Conservation (phyloP, 2,329 filamentous ascomycete genomes). For the Catunica adiposa region DNA sequence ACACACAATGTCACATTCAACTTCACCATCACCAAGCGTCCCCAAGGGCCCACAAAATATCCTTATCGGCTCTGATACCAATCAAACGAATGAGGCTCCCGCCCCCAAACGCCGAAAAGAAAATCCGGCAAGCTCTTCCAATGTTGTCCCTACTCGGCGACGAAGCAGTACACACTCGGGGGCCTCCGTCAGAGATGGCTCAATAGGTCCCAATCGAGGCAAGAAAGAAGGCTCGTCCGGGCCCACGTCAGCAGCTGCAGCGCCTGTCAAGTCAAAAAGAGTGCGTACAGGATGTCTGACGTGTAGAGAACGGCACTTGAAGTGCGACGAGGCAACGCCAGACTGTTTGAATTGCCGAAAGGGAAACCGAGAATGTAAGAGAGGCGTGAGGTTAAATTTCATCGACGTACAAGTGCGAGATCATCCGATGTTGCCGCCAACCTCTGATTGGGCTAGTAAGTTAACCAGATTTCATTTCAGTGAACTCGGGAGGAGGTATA, state of each 20-base stretch:
- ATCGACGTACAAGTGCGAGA: conserved; percentile 64
- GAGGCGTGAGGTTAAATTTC: conserved; percentile 78
- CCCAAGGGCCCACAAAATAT: not conserved
- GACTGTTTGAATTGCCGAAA: conserved; percentile 68
- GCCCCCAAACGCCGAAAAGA: conserved; percentile 13
- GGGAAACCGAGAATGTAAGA: conserved; percentile 69
- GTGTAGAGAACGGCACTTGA: conserved; percentile 75
- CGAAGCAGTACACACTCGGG: conserved; percentile 13
- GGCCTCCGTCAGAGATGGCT: not conserved
- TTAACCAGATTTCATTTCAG: conserved; percentile 5
- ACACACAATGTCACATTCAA: not conserved
- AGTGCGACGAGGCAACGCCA: conserved; percentile 63
- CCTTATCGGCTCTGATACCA: not conserved
- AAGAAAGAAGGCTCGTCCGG: conserved; percentile 5
- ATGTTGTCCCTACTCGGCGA: conserved; percentile 5
- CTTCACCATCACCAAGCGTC: not conserved
- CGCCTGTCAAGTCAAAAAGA: conserved; percentile 50
- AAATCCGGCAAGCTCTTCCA: conserved; percentile 2
- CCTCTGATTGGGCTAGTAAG: conserved; percentile 48
- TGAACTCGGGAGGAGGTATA: not conserved
- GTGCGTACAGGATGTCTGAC: conserved; percentile 84
- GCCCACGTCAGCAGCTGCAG: conserved; percentile 2
- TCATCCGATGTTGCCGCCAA: conserved; percentile 45
- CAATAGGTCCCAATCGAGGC: not conserved
- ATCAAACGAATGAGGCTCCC: not conserved